Base-by-base conservation (phyloP, 2,329 filamentous ascomycete genomes). In the Alternaria longipes region DNA sequence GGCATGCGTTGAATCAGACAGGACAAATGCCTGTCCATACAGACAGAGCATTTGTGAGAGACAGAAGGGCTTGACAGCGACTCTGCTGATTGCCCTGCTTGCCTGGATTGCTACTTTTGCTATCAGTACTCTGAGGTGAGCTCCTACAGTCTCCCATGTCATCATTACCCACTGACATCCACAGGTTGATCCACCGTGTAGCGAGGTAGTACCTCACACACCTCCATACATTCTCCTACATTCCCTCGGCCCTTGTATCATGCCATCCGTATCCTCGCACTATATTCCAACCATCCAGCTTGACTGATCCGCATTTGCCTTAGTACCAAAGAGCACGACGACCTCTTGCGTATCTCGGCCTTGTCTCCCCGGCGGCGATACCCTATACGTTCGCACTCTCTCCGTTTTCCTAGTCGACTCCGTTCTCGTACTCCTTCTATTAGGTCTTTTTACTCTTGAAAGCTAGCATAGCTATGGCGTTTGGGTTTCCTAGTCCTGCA, bases 51-150 rank as follows among this genome's bases (percentile, higher is more conserved):
- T 92, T 20, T 91, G 88, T 78, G 77, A 80, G 47, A 82, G 88
- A 44, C 87, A 91, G 67, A 88, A 89, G 74, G 90, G 91, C 4
- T 81, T 98, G 64, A 90, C 92, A 42, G 90, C 87, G 8, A 91
- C 97, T 54, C 84, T 97, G 69, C 82, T 97, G 53, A 84, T 97
- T 60, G 92, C 92, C 9, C 84, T 97, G 59, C 84, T 96, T 62
- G 90, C 92, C n/a, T 98, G 94, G 94, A 86, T 94, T 62, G 85
- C 91, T 77, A 97, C 93, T 22, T 97, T 98, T 80, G 88, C 90
- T 51, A 90, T 97, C 59, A 97, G 93, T 79, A 79, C 77, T 18
- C 62, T 79, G 53, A 75, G 78, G 76, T 78, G 64, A 36, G 65
- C 62, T 16, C 11, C 8, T 32, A 28, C 26, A 14, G 32, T 16